A percentile compares a stretch with the other conserved stretches of the same genome.
phyloP scores from a whole-genome alignment of 2,329 filamentous ascomycete species.

The Geosmithia morbida region DNA sequence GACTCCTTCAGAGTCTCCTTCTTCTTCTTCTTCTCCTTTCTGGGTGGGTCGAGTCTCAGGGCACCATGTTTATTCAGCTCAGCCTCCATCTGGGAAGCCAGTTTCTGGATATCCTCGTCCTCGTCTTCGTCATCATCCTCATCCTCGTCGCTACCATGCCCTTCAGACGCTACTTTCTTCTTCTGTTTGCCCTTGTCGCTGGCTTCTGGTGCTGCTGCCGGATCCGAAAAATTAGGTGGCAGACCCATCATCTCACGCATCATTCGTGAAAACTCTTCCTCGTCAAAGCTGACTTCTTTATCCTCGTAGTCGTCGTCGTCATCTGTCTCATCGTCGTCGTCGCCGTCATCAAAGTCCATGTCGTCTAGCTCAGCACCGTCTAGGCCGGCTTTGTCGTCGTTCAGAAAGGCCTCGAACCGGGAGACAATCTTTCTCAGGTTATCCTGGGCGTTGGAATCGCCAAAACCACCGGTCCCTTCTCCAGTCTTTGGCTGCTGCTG shows the following conservation, averaged over 20 bases:
- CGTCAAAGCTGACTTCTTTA: conserved; percentile 66
- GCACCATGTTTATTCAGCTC: conserved; percentile 59
- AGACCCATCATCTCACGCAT: conserved; percentile 88
- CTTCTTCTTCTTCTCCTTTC: conserved; percentile 9
- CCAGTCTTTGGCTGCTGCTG: conserved; percentile 9
- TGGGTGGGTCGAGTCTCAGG: conserved; percentile 35
- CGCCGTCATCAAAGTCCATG: conserved; percentile 52
- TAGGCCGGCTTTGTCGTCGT: conserved; percentile 66
- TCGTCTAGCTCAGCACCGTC: conserved; percentile 65
- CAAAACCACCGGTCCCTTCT: conserved; percentile 32
- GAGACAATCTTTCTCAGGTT: conserved; percentile 85
- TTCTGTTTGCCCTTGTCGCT: conserved; percentile 2
- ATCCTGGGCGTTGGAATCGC: conserved; percentile 52
- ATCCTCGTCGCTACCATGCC: too few relatives aligned
- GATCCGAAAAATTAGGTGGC: conserved; percentile 10
- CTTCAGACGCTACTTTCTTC: background rate
- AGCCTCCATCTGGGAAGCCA: conserved; percentile 56
- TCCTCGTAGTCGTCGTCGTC: conserved; percentile 52
- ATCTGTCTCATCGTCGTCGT: conserved; percentile 31
- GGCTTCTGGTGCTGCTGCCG: background rate
- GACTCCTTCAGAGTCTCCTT: conserved; percentile 12
- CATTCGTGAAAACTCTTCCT: conserved; percentile 70
- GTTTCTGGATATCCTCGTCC: conserved; percentile 45
- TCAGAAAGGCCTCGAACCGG: conserved; percentile 83
- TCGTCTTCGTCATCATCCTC: conserved; percentile 20